phyloP scores from a whole-genome alignment of 805 yeast genomes.

The Cyberlindnera lachancei region DNA sequence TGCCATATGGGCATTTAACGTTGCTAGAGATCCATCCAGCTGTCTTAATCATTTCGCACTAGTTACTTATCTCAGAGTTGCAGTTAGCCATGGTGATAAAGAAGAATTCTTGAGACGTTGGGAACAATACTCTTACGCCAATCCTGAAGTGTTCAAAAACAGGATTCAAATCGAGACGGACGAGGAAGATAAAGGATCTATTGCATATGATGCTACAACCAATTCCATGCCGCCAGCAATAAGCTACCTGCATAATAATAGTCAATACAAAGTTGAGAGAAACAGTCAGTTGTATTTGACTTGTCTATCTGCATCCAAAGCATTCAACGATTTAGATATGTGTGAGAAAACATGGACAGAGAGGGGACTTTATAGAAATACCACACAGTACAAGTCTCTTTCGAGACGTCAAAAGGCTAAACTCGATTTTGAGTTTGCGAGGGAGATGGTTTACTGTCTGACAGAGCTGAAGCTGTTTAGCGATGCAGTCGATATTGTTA shows the following conservation, averaged over 20 bases:
- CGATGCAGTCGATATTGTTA: conserved; percentile 65
- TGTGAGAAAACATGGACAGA: conserved; percentile 70
- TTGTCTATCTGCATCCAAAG: conserved; percentile 44
- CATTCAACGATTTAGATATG: conserved; percentile 43
- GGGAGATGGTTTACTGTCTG: conserved; percentile 56
- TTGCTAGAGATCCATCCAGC: conserved; percentile 36
- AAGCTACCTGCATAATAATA: conserved; percentile 2
- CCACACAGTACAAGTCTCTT: conserved; percentile 38
- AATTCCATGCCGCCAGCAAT: conserved; percentile 10
- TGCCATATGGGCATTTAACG: conserved; percentile 62
- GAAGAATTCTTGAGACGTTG: conserved; percentile 30
- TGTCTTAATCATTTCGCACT: conserved; percentile 36
- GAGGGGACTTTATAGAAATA: conserved; percentile 65
- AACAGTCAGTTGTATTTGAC: conserved; percentile 14
- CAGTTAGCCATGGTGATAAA: conserved; percentile 29
- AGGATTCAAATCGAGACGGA: conserved; percentile 10
- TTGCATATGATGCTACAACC: conserved; percentile 11
- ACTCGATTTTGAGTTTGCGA: conserved; percentile 64
- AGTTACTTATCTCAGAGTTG: conserved; percentile 45
- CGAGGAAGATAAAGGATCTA: conserved; percentile 10
- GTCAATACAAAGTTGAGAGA: conserved; percentile 13
- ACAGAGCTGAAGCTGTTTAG: conserved; percentile 45
- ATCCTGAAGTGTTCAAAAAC: conserved; percentile 10
- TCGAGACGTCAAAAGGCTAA: conserved; percentile 30
- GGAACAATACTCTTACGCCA: conserved; percentile 29